Conservation (phyloP, 257 asterid species). For the Solanum dulcamara region DNA sequence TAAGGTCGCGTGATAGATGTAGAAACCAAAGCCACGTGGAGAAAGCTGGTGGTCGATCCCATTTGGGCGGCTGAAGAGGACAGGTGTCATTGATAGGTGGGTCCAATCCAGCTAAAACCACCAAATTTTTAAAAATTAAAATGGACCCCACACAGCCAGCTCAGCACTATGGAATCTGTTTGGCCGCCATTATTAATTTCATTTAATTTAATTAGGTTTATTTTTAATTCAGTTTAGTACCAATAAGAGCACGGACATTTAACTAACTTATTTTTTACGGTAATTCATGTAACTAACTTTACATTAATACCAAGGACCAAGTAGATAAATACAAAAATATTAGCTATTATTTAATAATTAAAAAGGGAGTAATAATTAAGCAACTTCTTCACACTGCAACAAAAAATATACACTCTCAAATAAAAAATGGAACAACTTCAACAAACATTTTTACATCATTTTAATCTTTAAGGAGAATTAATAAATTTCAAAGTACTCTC, state of each 20-base stretch:
- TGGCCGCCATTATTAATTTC: not conserved
- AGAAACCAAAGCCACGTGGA: not conserved
- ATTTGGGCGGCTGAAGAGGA: not conserved
- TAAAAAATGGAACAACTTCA: not conserved
- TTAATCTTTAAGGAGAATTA: too few species aligned
- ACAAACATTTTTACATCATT: too few species aligned
- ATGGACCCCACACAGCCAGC: not conserved
- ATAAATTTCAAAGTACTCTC: too few species aligned
- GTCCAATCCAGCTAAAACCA: not conserved
- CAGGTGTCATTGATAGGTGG: not conserved
- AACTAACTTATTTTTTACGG: too few species aligned
- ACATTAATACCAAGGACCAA: not conserved
- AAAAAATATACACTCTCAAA: not conserved
- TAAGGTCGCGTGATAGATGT: not conserved
- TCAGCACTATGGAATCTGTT: not conserved
- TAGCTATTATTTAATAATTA: too few species aligned
- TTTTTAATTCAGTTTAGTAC: not conserved
- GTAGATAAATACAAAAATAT: not conserved
- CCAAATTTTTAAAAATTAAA: not conserved
- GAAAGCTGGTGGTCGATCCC: not conserved
- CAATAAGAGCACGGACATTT: not conserved
- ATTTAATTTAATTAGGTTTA: not conserved
- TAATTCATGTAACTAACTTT: not conserved
- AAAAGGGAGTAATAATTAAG: too few species aligned
- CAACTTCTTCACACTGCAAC: not conserved